Evolutionary conservation across 306 rosid genomes (phyloP).

Genomic region (Cucurbita maxima): DNA sequence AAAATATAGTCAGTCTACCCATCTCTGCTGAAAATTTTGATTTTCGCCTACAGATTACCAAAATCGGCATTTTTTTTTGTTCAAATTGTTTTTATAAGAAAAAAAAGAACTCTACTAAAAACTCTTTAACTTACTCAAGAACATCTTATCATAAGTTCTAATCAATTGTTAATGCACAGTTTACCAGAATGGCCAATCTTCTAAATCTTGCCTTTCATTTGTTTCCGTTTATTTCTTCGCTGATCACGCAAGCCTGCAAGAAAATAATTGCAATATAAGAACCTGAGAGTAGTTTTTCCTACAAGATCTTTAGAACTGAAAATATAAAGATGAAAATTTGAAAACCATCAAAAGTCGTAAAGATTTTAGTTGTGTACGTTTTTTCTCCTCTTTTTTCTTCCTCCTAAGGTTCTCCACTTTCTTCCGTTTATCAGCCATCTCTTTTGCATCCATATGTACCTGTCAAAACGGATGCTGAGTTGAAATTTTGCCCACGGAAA

Average conservation of each 20-base stretch:
- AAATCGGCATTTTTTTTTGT: not conserved
- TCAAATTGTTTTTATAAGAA: not conserved
- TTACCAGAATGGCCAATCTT: not conserved
- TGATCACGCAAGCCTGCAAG: conserved; percentile 60
- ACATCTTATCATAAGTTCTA: not conserved
- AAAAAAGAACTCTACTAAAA: not conserved
- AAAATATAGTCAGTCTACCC: not conserved
- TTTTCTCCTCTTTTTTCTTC: conserved; percentile 75
- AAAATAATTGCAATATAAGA: not conserved
- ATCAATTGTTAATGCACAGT: not conserved
- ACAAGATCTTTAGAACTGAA: not conserved
- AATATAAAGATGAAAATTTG: not conserved
- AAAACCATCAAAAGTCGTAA: not conserved
- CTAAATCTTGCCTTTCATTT: conserved; percentile 16
- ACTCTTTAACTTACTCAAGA: not conserved
- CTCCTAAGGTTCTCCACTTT: conserved; percentile 32
- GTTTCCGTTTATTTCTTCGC: conserved; percentile 51
- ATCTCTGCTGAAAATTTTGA: not conserved
- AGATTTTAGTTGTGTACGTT: conserved; percentile 21
- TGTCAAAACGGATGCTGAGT: conserved; percentile 6
- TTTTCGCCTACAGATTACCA: not conserved
- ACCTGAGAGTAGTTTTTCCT: not conserved
- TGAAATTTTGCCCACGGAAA: not conserved
- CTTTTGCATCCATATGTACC: conserved; percentile 65
- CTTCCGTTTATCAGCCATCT: conserved; percentile 30